Conservation (phyloP, 78 protist species). For the Andalucia godoyi region DNA sequence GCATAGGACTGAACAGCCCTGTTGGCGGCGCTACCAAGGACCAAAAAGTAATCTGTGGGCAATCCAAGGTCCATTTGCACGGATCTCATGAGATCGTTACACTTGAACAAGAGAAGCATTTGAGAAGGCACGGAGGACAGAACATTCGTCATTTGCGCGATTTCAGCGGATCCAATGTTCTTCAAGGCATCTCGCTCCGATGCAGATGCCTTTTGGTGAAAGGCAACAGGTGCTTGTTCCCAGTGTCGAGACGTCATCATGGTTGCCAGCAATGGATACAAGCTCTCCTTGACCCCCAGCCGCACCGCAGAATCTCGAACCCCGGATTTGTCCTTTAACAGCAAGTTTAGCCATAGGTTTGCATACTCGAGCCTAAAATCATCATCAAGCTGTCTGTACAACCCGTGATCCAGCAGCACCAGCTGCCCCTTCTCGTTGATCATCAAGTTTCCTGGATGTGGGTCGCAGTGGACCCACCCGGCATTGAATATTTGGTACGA, state of each 20-base stretch:
- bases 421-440: constrained; percentile 10
- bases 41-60: no score
- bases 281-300: background rate
- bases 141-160: background rate
- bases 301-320: background rate
- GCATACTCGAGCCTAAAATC: constrained; percentile 2
- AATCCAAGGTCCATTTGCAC: no score
- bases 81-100: constrained; percentile 16
- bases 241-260: constrained; percentile 15
- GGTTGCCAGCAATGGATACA: constrained; percentile 6
- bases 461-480: constrained; percentile 51
- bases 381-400: constrained; percentile 23
- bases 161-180: background rate
- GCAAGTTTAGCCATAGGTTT: constrained; percentile 25
- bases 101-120: constrained; percentile 19
- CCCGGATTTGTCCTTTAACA: background rate
- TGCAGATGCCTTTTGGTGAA: background rate
- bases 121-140: constrained; percentile 13
- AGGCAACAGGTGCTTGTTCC: no score
- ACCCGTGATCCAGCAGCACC: constrained; percentile 64
- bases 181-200: background rate
- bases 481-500: background rate
- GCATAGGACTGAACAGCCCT: no score
- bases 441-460: constrained; percentile 55
- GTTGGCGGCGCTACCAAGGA: no score